Percentiles rank a stretch among this genome's conserved stretches.
Evolutionary conservation across 768 basidiomycete genomes (phyloP).

Genomic region (Imleria badia): DNA sequence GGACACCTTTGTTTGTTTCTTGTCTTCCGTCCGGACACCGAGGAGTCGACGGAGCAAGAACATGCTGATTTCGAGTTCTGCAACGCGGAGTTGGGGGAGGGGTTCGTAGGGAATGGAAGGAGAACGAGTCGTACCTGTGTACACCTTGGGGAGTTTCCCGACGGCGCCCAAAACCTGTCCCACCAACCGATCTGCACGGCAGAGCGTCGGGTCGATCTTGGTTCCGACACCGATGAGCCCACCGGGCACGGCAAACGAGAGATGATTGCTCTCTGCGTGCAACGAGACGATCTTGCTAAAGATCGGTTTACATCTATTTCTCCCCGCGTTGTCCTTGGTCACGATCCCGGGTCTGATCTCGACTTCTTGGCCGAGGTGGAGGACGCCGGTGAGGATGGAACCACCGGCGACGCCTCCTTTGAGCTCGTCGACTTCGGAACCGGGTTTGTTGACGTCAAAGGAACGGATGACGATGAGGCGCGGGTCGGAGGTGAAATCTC

Average conservation of each 20-base stretch:
- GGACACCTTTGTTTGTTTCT: slow-evolving; percentile 95
- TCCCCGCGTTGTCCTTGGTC: slow-evolving; percentile 88
- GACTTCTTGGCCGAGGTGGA: slow-evolving; percentile 88
- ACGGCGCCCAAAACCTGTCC: slow-evolving; percentile 96
- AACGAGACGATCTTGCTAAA: slow-evolving; percentile 89
- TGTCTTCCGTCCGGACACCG: slow-evolving; percentile 99
- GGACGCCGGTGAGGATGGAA: slow-evolving; percentile 89
- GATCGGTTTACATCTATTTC: slow-evolving; percentile 91
- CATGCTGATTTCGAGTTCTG: slow-evolving; percentile 88
- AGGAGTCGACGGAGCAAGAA: slow-evolving; percentile 94
- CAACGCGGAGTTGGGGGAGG: not conserved
- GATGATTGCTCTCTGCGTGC: slow-evolving; percentile 91
- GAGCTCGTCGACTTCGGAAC: slow-evolving; percentile 93
- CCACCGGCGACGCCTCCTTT: slow-evolving; percentile 99
- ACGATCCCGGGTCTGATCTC: slow-evolving; percentile 98
- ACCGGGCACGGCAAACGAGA: slow-evolving; percentile 95
- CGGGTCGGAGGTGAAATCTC: slow-evolving; percentile 90
- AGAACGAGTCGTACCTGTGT: slow-evolving; percentile 57
- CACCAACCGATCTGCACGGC: slow-evolving; percentile 94
- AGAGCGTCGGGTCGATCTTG: slow-evolving; percentile 92
- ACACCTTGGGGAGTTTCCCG: slow-evolving; percentile 91
- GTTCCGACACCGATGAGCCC: slow-evolving; percentile 99
- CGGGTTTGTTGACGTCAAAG: slow-evolving; percentile 99
- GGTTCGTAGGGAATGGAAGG: not conserved
- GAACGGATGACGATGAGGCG: slow-evolving; percentile 98